Percentiles rank a stretch among this genome's conserved stretches.
Conservation (phyloP, 2,329 filamentous ascomycete genomes). For the Byssochlamys sp. region DNA sequence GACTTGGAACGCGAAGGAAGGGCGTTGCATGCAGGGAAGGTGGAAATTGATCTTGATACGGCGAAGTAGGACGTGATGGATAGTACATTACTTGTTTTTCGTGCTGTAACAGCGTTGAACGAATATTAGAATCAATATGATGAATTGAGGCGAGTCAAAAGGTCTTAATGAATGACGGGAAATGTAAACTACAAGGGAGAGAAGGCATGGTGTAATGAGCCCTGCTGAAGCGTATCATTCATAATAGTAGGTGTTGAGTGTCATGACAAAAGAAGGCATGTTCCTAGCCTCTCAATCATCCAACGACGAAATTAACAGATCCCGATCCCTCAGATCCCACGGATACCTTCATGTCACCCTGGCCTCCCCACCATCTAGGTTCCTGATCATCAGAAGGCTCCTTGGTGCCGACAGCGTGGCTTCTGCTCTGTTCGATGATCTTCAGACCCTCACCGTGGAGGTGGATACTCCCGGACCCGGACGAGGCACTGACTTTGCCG, state of each 20-base stretch:
- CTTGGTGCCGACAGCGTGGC: slow-evolving; percentile 8
- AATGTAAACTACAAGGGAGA: neutral
- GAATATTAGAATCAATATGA: neutral
- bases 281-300: neutral
- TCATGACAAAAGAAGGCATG: neutral
- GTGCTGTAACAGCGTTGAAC: neutral
- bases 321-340: slow-evolving; percentile 4
- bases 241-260: neutral
- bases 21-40: neutral
- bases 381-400: slow-evolving; percentile 2
- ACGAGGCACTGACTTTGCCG: slow-evolving; percentile 15
- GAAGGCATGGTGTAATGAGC: neutral
- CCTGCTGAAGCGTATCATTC: neutral
- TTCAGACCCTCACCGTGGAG: slow-evolving; percentile 16
- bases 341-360: slow-evolving; percentile 13
- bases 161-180: neutral
- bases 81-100: neutral
- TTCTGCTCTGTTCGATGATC: slow-evolving; percentile 6
- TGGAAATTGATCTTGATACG: neutral
- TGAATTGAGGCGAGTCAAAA: neutral
- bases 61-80: neutral
- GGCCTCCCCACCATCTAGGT: slow-evolving; percentile 13
- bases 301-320: slow-evolving; percentile 3
- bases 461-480: slow-evolving; percentile 8
- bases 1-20: neutral